Base-by-base conservation (phyloP, 345 rosid species). In the Kernera saxatilis region DNA sequence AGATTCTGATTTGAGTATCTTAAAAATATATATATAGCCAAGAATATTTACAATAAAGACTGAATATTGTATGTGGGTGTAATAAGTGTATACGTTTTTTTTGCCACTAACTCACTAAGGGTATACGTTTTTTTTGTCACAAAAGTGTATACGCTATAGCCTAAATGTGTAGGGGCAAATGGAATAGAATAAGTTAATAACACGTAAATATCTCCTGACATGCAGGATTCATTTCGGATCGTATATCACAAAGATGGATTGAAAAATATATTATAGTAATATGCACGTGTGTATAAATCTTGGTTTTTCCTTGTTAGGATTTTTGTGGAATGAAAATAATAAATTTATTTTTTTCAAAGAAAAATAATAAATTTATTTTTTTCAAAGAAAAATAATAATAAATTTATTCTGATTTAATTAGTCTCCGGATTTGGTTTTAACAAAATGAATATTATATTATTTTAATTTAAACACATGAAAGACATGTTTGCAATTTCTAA, bases 181-280 rank as follows among this genome's bases (percentile, higher is more conserved):
- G 25, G 39, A 23, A 54, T 64, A 39, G 21, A 65, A 46, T 57
- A 65, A 35, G 44, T 37, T 66, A 36, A 35, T 55, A 57, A 73
- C 60, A 73, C 77, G 77, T 48, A 56, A 57, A 66, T 35, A 65
- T 48, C 61, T 66, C 49, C 30, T 73, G 52, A 57, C 77, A 73
- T 73, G 77, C 77, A 66, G 66, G 13, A 66, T 57, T 58, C 72
- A 73, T 73, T 73, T 69, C 44, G 15, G 51, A 4, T 27, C 27
- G 44, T 10, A 57, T 56, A 65, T 64, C 13, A 54, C 27, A 5
- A 45, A 26, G 26, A 35, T 64, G 32, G 63, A 54, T 41, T 68
- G 72, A 44, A 29, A 25, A 27, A 68, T 25, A 67, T 49, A 30
- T 43, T 37, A 11, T 40, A 18, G 13, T 45, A 57, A 5, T 46